Percentiles rank a stretch among this genome's conserved stretches.
Evolutionary conservation across 345 rosid genomes (phyloP).

Genomic region (Noccaea caerulescens): DNA sequence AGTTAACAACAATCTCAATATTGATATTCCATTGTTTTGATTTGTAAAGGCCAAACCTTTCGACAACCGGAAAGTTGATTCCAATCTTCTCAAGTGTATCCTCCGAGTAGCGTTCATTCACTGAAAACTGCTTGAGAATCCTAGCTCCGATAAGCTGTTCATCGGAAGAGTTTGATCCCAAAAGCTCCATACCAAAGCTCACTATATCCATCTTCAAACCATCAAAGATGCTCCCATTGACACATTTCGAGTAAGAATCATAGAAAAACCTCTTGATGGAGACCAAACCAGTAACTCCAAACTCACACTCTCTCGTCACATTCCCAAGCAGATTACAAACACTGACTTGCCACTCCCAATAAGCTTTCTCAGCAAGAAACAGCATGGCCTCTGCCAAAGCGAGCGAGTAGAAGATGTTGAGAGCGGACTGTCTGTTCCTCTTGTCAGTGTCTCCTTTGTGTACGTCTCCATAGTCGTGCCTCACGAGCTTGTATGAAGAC

Average conservation of each 20-base stretch:
- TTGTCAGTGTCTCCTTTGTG: constrained; percentile 77
- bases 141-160: constrained; percentile 84
- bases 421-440: constrained; percentile 71
- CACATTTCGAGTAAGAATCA: constrained; percentile 85
- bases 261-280: constrained; percentile 79
- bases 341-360: constrained; percentile 77
- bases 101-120: constrained; percentile 39
- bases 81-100: constrained; percentile 91
- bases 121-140: constrained; percentile 64
- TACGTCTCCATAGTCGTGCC: constrained; percentile 76
- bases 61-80: constrained; percentile 60
- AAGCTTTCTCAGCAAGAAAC: constrained; percentile 81
- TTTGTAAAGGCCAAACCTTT: constrained; percentile 45
- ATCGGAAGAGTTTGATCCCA: constrained; percentile 73
- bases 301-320: constrained; percentile 70
- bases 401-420: constrained; percentile 75
- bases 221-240: constrained; percentile 86
- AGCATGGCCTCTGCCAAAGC: constrained; percentile 83
- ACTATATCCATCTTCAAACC: constrained; percentile 91
- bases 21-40: neutral
- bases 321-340: constrained; percentile 68
- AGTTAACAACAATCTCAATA: neutral
- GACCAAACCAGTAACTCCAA: constrained; percentile 67
- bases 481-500: constrained; percentile 68
- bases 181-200: constrained; percentile 70